Conservation (phyloP, 2,329 filamentous ascomycete genomes). For the Graphiopsis chlorocephala region DNA sequence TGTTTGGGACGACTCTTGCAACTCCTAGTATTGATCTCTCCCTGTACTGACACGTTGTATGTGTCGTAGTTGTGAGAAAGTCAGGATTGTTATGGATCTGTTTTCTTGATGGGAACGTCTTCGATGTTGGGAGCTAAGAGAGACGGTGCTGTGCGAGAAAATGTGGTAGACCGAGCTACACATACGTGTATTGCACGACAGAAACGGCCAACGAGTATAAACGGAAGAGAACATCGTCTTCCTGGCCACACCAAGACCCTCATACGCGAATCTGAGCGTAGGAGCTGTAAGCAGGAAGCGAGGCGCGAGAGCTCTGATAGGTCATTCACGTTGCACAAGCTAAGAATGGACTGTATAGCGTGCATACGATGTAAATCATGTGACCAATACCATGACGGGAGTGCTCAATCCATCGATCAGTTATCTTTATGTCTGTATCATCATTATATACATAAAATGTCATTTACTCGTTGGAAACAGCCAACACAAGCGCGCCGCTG, state of each 20-base stretch:
- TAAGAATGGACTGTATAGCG: slow-evolving; percentile 7
- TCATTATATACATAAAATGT: not conserved
- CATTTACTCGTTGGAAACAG: slow-evolving; percentile 29
- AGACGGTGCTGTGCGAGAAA: too few species aligned
- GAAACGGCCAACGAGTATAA: too few species aligned
- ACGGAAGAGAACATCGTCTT: too few species aligned
- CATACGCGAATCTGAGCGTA: not conserved
- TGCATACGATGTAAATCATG: slow-evolving; percentile 8
- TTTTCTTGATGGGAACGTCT: too few species aligned
- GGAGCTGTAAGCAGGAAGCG: not conserved
- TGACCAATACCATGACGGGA: not conserved
- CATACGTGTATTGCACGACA: too few species aligned
- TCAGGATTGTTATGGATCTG: too few species aligned
- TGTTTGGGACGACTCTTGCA: not conserved
- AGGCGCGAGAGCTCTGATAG: not conserved
- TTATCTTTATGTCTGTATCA: not conserved
- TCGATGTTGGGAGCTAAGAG: too few species aligned
- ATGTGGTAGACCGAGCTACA: too few species aligned
- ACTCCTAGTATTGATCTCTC: not conserved
- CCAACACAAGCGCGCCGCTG: slow-evolving; percentile 33
- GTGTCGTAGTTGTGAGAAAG: too few species aligned
- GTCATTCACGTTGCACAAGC: not conserved
- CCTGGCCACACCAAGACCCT: not conserved
- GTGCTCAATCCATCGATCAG: not conserved
- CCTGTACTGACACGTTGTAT: too few species aligned